These are phyloP conservation scores for Priceomyces carsonii DNA, from an alignment of 805 yeast genomes.

Conservation along the genomic window DNA sequence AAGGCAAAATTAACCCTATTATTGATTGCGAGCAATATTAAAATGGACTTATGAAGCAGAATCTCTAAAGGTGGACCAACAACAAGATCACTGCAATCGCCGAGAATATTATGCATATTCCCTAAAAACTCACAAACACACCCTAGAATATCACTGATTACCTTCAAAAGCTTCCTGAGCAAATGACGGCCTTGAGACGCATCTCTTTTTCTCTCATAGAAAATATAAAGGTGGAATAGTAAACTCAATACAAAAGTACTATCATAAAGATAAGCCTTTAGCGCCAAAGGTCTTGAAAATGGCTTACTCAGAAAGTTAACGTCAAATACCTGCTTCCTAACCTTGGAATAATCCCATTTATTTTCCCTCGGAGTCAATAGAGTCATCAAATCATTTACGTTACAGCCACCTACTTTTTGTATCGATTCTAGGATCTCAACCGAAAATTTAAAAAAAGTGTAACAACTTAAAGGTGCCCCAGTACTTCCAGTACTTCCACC, in stretches of 20 bases:
- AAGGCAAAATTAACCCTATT: conserved; percentile 5
- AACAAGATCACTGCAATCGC: conserved; percentile 17
- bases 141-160: conserved; percentile 21
- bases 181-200: conserved; percentile 23
- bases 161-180: conserved; percentile 22
- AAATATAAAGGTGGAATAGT: conserved; percentile 23
- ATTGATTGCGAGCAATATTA: conserved; percentile 9
- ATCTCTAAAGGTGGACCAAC: conserved; percentile 18
- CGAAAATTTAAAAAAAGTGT: conserved; percentile 11
- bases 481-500: conserved; percentile 15
- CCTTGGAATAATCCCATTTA: conserved; percentile 6
- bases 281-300: conserved; percentile 7
- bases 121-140: conserved; percentile 14
- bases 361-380: conserved; percentile 12
- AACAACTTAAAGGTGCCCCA: background rate
- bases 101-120: conserved; percentile 9
- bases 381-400: conserved; percentile 16
- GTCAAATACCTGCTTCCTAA: conserved; percentile 1
- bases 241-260: conserved; percentile 20
- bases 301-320: background rate
- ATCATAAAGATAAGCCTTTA: conserved; percentile 20
- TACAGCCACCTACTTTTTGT: conserved; percentile 13
- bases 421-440: conserved; percentile 10
- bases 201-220: conserved; percentile 24
- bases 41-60: conserved; percentile 17